Evolutionary conservation across 1,284 basidiomycete genomes (phyloP).

Genomic region (Cutaneotrichosporon sp.): DNA sequence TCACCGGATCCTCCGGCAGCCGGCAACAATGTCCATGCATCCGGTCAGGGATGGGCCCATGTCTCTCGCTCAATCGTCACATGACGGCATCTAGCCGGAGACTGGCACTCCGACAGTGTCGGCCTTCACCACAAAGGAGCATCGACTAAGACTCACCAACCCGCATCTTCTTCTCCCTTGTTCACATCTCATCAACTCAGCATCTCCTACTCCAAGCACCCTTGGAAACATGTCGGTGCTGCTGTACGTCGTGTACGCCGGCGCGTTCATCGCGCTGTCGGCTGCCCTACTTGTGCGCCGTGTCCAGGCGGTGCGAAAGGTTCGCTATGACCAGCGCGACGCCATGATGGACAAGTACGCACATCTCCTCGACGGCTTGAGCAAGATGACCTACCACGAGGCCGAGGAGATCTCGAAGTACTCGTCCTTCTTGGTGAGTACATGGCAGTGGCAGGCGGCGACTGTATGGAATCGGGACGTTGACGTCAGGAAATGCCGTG

Average conservation of each 20-base stretch:
- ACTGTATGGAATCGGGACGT: neutral
- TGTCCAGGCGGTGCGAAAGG: constrained; percentile 14
- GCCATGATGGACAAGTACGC: constrained; percentile 9
- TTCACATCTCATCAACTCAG: neutral
- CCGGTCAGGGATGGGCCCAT: neutral
- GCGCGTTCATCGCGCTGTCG: neutral
- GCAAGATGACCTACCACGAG: constrained; percentile 24
- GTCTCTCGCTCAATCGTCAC: neutral
- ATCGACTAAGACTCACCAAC: neutral
- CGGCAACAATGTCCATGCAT: neutral
- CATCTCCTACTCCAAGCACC: neutral
- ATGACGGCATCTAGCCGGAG: neutral
- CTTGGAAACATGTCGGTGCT: neutral
- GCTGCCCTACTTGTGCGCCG: constrained; percentile 5
- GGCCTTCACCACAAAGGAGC: no score
- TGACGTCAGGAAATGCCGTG: constrained; percentile 22
- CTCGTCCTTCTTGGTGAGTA: constrained; percentile 18
- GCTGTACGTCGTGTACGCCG: neutral
- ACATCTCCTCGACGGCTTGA: constrained; percentile 15
- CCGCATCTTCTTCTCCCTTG: neutral
- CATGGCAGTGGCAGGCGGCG: neutral
- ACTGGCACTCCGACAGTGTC: no score
- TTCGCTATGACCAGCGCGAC: constrained; percentile 15
- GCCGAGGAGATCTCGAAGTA: constrained; percentile 20
- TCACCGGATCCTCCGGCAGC: no score